Conservation (phyloP, 2,329 filamentous ascomycete genomes). For the Orbilia brochopaga region DNA sequence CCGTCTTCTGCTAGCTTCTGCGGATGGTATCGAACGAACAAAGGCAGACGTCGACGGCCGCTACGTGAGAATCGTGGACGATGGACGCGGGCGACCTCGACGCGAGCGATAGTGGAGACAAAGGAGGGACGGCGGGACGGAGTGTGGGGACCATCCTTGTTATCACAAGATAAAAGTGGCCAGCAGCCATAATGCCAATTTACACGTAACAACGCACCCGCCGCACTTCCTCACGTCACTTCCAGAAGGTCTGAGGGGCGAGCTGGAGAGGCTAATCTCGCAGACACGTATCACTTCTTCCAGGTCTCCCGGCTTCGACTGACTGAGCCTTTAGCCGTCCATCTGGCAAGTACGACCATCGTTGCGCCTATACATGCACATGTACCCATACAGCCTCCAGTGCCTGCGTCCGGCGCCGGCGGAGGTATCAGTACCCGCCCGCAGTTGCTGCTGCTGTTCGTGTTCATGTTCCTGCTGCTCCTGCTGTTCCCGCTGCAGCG, state of each 20-base stretch:
- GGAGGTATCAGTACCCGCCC: neutral
- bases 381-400: neutral
- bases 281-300: neutral
- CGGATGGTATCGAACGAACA: neutral
- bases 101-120: conserved; percentile 1
- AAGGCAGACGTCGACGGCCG: neutral
- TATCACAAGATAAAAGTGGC: neutral
- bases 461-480: neutral
- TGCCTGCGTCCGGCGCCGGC: conserved; percentile 5
- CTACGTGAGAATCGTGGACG: neutral
- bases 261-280: neutral
- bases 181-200: too few relatives aligned
- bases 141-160: conserved; percentile 33
- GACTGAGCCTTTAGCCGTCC: neutral
- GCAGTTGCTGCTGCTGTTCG: too few relatives aligned
- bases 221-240: conserved; percentile 44
- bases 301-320: neutral
- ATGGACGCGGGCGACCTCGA: neutral
- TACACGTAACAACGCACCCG: conserved; percentile 4
- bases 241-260: neutral
- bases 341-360: neutral
- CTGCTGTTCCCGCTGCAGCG: neutral
- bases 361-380: neutral
- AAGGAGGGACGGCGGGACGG: conserved; percentile 11
- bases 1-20: too few relatives aligned